Evolutionary conservation across 2,329 filamentous ascomycete genomes (phyloP).

Genomic region (Erysiphe neolycopersici): DNA sequence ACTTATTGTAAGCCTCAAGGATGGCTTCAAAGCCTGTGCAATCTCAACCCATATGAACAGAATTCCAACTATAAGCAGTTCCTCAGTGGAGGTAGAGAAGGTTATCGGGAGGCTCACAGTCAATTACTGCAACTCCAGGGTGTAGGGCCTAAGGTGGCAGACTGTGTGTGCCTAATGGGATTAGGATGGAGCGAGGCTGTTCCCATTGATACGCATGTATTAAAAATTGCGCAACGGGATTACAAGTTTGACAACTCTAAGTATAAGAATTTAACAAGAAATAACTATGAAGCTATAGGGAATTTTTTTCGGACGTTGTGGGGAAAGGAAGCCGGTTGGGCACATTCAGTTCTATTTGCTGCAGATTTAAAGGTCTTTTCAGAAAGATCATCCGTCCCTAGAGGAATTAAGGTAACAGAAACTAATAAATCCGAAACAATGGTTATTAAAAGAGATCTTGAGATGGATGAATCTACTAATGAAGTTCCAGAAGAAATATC

Average conservation of each 20-base stretch:
- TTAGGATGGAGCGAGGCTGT: slow-evolving; percentile 88
- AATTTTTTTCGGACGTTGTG: slow-evolving; percentile 74
- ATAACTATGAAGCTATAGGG: slow-evolving; percentile 68
- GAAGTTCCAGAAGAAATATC: not conserved
- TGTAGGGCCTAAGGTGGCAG: slow-evolving; percentile 88
- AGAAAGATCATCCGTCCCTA: slow-evolving; percentile 18
- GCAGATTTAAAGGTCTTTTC: slow-evolving; percentile 74
- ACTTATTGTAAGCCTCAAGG: slow-evolving; percentile 34
- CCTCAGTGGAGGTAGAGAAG: slow-evolving; percentile 20
- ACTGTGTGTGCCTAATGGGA: slow-evolving; percentile 92
- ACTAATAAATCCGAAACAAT: not conserved
- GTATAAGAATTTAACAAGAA: slow-evolving; percentile 63
- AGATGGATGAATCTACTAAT: not conserved
- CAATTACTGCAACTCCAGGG: slow-evolving; percentile 55
- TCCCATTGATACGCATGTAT: slow-evolving; percentile 91
- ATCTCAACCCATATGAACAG: slow-evolving; percentile 57
- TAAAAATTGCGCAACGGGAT: slow-evolving; percentile 91
- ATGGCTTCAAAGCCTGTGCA: slow-evolving; percentile 58
- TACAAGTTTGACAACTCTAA: slow-evolving; percentile 75
- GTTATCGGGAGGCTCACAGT: slow-evolving; percentile 59
- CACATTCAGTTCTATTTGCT: slow-evolving; percentile 87
- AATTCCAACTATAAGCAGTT: slow-evolving; percentile 21
- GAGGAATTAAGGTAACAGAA: not conserved
- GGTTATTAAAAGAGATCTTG: not conserved
- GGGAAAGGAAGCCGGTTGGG: slow-evolving; percentile 91